A percentile compares a stretch with the other conserved stretches of the same genome.
These are phyloP conservation scores for Taphrina flavorubra DNA, from an alignment of 1,139 yeast genomes.

Conservation along the genomic window DNA sequence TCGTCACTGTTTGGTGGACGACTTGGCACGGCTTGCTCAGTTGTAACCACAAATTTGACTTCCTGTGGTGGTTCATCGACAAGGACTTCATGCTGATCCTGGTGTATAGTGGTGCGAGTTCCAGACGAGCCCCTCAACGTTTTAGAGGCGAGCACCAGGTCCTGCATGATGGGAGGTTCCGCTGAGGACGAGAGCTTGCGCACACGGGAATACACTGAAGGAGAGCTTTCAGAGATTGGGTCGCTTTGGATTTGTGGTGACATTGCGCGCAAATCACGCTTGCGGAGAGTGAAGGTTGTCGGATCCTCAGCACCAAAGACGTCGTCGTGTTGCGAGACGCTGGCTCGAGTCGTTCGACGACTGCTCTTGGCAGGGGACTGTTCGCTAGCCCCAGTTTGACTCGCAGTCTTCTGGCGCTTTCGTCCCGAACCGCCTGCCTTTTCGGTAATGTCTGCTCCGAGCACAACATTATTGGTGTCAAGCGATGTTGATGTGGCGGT, in stretches of 20 bases:
- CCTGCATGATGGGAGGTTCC: constrained; percentile 16
- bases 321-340: constrained; percentile 8
- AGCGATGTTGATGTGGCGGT: neutral
- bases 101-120: neutral
- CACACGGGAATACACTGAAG: constrained; percentile 32
- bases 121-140: neutral
- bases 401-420: neutral
- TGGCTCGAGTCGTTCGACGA: neutral
- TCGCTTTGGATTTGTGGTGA: constrained; percentile 30
- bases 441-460: neutral
- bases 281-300: neutral
- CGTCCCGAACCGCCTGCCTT: neutral
- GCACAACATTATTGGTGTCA: neutral
- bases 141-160: neutral
- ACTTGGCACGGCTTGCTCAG: neutral
- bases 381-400: no score
- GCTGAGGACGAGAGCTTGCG: constrained; percentile 19
- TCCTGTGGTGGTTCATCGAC: neutral
- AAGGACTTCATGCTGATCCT: constrained; percentile 1
- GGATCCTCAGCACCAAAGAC: constrained; percentile 1
- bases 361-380: neutral
- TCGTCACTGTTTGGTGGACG: constrained; percentile 19
- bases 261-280: constrained; percentile 12
- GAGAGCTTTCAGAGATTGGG: constrained; percentile 31
- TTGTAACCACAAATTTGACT: neutral